Evolutionary conservation across 805 yeast species (phyloP), one percentile per base, ranked within the genome.

Genomic region (Tetrapisispora pingtungensis): DNA sequence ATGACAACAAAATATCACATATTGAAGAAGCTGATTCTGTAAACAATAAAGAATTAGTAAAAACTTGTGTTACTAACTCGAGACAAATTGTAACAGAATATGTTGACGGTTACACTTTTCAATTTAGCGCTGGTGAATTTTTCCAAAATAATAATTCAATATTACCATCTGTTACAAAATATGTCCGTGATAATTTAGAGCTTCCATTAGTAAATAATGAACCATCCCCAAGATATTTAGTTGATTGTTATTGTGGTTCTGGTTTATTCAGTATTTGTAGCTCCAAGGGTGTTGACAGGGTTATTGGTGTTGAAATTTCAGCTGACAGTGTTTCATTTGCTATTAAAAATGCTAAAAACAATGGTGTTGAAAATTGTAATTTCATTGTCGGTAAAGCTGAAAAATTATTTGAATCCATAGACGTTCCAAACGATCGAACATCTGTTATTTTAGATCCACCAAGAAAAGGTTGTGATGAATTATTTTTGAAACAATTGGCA

Each of bases 371-470:
- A 41, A 90, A 90, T 60, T 86, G 96, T 46, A 75, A 73, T 34
- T 93, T 90, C 57, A 78, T 90, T 32, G 86, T 80, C 24, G 98
- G 97, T 30, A 85, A 88, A 59, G 97, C 97, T 1, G 96, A 89
- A 62, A 75, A 79, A 62, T 80, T 93, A 47, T 93, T 93, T 63
- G 84, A 74, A 41, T 77, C 78, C 46, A 83, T 84, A 49, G 82
- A 80, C 49, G 77, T 87, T 3, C 94, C 95, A 7, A 71, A 76
- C 33, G 77, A 74, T 38, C 69, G 80, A 54, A 93, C 97, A 0
- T 79, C 95, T 10, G 93, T 93, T 32, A 88, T 93, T 46, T 75
- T 93, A 56, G 98, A 93, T 64, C 98, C 98, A 4, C 96, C 97
- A 36, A 79, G 98, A 62, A 93, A 90, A 64, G 98, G 98, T 1